Evolutionary conservation across 2,329 filamentous ascomycete genomes (phyloP).

Genomic region (Fusarium sororula): DNA sequence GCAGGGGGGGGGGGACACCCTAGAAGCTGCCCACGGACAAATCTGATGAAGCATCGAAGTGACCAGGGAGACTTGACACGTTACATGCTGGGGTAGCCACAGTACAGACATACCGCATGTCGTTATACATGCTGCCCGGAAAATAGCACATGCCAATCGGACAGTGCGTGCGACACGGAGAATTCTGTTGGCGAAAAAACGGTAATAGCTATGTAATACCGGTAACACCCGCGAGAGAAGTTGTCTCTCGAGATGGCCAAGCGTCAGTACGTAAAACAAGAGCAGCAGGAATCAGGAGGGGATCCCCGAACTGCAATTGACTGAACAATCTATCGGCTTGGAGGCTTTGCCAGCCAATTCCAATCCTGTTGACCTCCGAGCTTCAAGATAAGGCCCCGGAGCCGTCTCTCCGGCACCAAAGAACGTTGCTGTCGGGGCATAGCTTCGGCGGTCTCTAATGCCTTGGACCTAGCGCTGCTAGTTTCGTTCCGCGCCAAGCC

Average conservation of each 20-base stretch:
- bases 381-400: not conserved
- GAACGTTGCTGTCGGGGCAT: not conserved
- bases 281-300: not conserved
- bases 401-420: not conserved
- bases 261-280: not conserved
- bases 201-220: not conserved
- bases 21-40: slow-evolving; percentile 11
- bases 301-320: not conserved
- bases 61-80: slow-evolving; percentile 34
- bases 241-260: not conserved
- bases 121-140: not conserved
- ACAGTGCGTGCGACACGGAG: slow-evolving; percentile 7
- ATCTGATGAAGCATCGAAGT: slow-evolving; percentile 30
- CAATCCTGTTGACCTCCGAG: not conserved
- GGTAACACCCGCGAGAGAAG: slow-evolving; percentile 2
- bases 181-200: not conserved
- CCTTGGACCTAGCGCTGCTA: not conserved
- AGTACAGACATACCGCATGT: not conserved
- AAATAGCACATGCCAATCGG: not conserved
- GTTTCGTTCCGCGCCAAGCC: slow-evolving; percentile 4
- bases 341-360: not conserved
- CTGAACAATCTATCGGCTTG: not conserved
- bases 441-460: slow-evolving; percentile 9
- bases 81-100: slow-evolving; percentile 30
- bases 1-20: slow-evolving; percentile 13